Evolutionary conservation across 441 rosid genomes (phyloP).

Genomic region (Dalechampia spathulata): DNA sequence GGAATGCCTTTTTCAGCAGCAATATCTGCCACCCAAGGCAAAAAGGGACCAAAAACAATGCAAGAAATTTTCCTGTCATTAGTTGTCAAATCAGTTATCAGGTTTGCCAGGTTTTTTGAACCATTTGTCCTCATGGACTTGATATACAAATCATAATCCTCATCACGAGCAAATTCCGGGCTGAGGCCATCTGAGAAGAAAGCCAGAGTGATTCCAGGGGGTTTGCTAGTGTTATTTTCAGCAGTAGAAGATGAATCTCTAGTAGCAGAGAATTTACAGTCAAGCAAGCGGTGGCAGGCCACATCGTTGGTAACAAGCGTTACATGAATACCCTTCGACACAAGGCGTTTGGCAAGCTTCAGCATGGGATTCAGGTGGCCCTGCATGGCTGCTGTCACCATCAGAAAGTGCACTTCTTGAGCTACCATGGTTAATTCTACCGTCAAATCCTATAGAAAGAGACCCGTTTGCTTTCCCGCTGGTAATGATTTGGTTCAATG

Average conservation of each 20-base stretch:
- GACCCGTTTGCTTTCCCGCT: too few relatives aligned
- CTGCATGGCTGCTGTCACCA: slow-evolving; percentile 57
- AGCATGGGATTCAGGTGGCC: slow-evolving; percentile 67
- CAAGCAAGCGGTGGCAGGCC: slow-evolving; percentile 39
- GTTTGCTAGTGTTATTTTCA: slow-evolving; percentile 1
- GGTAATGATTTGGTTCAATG: too few relatives aligned
- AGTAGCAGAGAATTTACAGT: slow-evolving; percentile 9
- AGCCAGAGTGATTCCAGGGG: slow-evolving; percentile 19
- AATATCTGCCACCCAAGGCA: slow-evolving; percentile 65
- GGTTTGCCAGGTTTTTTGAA: slow-evolving; percentile 25
- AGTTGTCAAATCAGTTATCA: slow-evolving; percentile 26
- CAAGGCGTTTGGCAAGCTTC: slow-evolving; percentile 56
- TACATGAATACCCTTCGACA: slow-evolving; percentile 60
- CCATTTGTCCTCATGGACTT: slow-evolving; percentile 25
- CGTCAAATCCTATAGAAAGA: too few relatives aligned
- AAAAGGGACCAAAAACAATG: slow-evolving; percentile 57
- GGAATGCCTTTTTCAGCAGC: slow-evolving; percentile 51
- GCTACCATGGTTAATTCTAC: slow-evolving; percentile 7
- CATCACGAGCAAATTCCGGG: slow-evolving; percentile 27
- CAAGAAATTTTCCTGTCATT: slow-evolving; percentile 40
- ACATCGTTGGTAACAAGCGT: slow-evolving; percentile 42
- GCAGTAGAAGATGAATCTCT: neutral
- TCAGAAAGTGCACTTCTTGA: slow-evolving; percentile 34
- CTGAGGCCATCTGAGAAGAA: slow-evolving; percentile 41
- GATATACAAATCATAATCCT: slow-evolving; percentile 10